These are phyloP conservation scores for Stramenopiles sp. DNA, from an alignment of 352 stramenopile species.

Conservation along the genomic window DNA sequence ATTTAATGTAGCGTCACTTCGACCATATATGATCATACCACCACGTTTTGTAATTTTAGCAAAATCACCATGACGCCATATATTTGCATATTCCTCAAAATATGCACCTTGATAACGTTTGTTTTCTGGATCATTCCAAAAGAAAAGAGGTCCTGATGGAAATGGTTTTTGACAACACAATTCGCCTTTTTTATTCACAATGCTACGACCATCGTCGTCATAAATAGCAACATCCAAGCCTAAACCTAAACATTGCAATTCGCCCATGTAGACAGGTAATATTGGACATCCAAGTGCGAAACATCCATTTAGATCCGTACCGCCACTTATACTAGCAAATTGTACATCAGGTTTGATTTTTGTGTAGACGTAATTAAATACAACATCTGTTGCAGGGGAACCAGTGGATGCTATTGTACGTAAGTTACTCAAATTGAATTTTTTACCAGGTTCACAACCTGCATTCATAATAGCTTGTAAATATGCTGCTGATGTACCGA, in stretches of 20 bases:
- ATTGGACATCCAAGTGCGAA: constrained; percentile 46
- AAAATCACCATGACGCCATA: constrained; percentile 58
- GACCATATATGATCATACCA: constrained; percentile 45
- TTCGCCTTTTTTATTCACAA: constrained; percentile 25
- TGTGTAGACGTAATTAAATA: constrained; percentile 52
- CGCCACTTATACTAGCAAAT: constrained; percentile 50
- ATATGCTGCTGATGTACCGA: constrained; percentile 46
- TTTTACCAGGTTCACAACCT: constrained; percentile 31
- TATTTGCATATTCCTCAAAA: constrained; percentile 44
- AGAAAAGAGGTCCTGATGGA: constrained; percentile 51
- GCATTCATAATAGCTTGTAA: constrained; percentile 44
- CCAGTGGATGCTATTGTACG: constrained; percentile 41
- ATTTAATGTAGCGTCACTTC: constrained; percentile 48
- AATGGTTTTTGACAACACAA: constrained; percentile 48
- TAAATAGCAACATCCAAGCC: constrained; percentile 50
- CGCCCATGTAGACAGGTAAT: constrained; percentile 42
- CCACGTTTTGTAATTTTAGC: constrained; percentile 35
- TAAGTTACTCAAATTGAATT: constrained; percentile 41
- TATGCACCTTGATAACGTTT: constrained; percentile 34
- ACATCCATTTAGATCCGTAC: constrained; percentile 52
- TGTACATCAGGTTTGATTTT: constrained; percentile 44
- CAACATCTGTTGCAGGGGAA: constrained; percentile 43
- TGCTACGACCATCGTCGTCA: constrained; percentile 26
- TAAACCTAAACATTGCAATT: constrained; percentile 48
- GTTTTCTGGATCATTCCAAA: constrained; percentile 41